These are phyloP conservation scores for Lotus japonicus DNA, from an alignment of 306 rosid genomes.

Conservation along the genomic window DNA sequence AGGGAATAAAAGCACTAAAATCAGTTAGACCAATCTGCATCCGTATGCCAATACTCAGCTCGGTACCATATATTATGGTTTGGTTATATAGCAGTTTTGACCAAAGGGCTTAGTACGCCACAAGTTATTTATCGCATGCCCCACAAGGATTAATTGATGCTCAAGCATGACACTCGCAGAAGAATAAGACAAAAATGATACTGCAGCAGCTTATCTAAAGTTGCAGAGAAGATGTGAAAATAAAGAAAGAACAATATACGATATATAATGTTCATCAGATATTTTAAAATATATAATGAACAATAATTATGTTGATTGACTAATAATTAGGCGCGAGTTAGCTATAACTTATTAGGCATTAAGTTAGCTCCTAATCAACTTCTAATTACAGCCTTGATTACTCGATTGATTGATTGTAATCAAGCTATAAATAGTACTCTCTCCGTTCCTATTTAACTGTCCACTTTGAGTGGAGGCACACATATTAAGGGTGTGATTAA, in stretches of 20 bases:
- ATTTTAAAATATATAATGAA: not conserved
- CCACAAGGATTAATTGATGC: not conserved
- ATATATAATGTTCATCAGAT: not conserved
- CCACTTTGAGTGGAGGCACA: too few relatives aligned
- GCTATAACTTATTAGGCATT: not conserved
- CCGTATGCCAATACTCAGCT: slow-evolving; percentile 3
- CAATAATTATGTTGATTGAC: not conserved
- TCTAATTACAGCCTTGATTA: not conserved
- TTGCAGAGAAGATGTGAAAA: not conserved
- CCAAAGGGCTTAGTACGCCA: not conserved
- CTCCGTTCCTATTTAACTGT: too few relatives aligned
- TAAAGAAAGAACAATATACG: not conserved
- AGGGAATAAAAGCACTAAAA: not conserved
- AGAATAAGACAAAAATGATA: not conserved
- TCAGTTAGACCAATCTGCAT: not conserved
- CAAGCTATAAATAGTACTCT: too few relatives aligned
- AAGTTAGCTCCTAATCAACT: not conserved
- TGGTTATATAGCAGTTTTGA: not conserved
- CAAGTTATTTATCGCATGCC: slow-evolving; percentile 4
- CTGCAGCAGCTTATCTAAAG: not conserved
- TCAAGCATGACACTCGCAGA: slow-evolving; percentile 4
- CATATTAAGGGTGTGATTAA: too few relatives aligned
- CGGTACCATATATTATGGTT: not conserved
- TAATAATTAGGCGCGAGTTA: not conserved
- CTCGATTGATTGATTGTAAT: not conserved